Evolutionary conservation across 1,139 yeast genomes (phyloP).

Genomic region (Lodderomyces beijingensis): DNA sequence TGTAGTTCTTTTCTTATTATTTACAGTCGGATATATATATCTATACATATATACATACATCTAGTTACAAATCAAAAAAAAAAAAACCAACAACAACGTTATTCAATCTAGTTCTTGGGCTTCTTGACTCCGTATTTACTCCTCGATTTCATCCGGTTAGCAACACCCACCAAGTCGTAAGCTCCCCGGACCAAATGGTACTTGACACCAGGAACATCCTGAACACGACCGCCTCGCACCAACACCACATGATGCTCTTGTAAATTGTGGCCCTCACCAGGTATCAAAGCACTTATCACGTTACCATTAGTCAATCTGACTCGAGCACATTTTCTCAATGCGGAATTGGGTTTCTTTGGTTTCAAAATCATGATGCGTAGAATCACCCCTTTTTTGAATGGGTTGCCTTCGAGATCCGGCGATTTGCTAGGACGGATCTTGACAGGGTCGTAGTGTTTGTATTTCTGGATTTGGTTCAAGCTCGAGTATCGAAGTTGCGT

Average conservation of each 20-base stretch:
- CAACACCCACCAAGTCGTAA: conserved; percentile 91
- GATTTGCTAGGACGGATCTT: conserved; percentile 50
- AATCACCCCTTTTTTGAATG: conserved; percentile 92
- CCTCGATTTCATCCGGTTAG: conserved; percentile 84
- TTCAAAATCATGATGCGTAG: conserved; percentile 89
- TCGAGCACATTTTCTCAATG: conserved; percentile 95
- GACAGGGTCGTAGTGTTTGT: conserved; percentile 54
- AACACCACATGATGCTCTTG: conserved; percentile 97
- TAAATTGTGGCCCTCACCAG: conserved; percentile 98
- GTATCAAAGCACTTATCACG: conserved; percentile 87
- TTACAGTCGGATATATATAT: no score
- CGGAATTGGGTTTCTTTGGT: conserved; percentile 98
- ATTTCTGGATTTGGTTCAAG: conserved; percentile 67
- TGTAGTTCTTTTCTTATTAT: no score
- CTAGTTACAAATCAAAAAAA: conserved; percentile 6
- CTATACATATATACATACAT: conserved; percentile 3
- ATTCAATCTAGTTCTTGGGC: conserved; percentile 47
- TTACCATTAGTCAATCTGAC: conserved; percentile 90
- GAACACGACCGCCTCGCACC: conserved; percentile 96
- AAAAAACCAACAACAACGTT: no score
- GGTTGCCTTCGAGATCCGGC: conserved; percentile 78
- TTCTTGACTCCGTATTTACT: conserved; percentile 93
- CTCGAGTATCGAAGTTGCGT: conserved; percentile 48
- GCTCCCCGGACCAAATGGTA: conserved; percentile 94
- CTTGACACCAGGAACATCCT: conserved; percentile 97